These are phyloP conservation scores for Patellaria atrata DNA, from an alignment of 495 filamentous ascomycete species.

Conservation along the genomic window DNA sequence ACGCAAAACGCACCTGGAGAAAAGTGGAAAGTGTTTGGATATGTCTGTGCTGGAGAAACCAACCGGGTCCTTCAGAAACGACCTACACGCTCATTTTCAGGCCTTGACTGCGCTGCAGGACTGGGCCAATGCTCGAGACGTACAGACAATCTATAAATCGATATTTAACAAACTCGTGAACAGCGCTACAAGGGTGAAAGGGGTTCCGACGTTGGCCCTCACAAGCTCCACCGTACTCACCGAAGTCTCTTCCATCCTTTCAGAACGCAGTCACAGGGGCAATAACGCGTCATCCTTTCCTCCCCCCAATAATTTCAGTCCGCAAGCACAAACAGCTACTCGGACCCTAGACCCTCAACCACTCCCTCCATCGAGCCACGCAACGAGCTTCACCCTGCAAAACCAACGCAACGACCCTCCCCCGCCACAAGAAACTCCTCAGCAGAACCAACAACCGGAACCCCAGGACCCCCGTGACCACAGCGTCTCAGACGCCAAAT, in stretches of 20 bases:
- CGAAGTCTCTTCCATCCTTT: conserved; percentile 5
- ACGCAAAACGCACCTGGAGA: conserved; percentile 10
- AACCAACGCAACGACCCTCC: background rate
- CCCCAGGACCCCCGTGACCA: conserved; percentile 30
- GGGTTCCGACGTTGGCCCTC: conserved; percentile 4
- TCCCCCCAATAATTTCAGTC: too few relatives aligned
- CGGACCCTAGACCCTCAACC: background rate
- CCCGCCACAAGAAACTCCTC: background rate
- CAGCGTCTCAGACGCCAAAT: conserved; percentile 46
- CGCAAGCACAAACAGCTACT: background rate
- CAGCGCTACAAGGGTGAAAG: conserved; percentile 6
- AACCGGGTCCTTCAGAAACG: conserved; percentile 7
- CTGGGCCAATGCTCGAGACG: conserved; percentile 59
- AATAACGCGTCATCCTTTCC: conserved; percentile 1
- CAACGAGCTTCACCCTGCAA: background rate
- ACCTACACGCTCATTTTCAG: conserved; percentile 28
- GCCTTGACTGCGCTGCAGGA: conserved; percentile 32
- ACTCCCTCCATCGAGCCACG: background rate
- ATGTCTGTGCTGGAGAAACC: conserved; percentile 13
- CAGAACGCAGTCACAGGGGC: conserved; percentile 9
- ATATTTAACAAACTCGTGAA: conserved; percentile 35
- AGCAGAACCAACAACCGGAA: background rate
- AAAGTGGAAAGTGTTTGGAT: conserved; percentile 15
- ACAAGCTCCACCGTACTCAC: conserved; percentile 6
- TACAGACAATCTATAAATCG: conserved; percentile 39